These are phyloP conservation scores for Spathaspora hagerdaliae DNA, from an alignment of 805 yeast genomes.

Conservation along the genomic window DNA sequence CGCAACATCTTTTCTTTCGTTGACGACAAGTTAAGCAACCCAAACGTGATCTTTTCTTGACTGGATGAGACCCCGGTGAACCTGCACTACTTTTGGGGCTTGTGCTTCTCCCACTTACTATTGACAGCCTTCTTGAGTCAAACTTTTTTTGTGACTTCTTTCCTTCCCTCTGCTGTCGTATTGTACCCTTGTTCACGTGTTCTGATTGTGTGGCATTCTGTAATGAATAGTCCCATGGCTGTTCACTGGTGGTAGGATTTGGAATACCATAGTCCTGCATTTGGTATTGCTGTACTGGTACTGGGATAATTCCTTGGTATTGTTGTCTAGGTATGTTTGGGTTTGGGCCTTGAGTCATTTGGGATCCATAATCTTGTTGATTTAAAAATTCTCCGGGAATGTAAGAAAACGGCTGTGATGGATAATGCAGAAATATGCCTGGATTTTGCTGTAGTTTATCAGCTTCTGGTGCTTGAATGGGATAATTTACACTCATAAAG, in stretches of 20 bases:
- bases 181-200: neutral
- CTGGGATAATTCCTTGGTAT: slow-evolving; percentile 1
- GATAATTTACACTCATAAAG: neutral
- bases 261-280: neutral
- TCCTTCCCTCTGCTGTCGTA: neutral
- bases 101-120: neutral
- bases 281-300: neutral
- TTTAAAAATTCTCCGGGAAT: slow-evolving; percentile 1
- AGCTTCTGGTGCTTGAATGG: slow-evolving; percentile 1
- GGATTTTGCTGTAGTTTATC: slow-evolving; percentile 3
- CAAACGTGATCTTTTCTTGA: slow-evolving; percentile 53
- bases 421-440: slow-evolving; percentile 2
- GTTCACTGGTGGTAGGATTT: neutral
- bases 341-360: neutral
- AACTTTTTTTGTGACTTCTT: neutral
- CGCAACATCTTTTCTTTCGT: slow-evolving; percentile 77
- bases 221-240: slow-evolving; percentile 1
- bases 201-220: neutral
- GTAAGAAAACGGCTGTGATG: slow-evolving; percentile 3
- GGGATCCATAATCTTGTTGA: slow-evolving; percentile 1
- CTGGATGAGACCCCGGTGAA: slow-evolving; percentile 7
- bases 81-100: neutral
- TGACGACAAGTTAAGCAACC: slow-evolving; percentile 80
- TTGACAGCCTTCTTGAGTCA: neutral
- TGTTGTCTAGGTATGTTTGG: slow-evolving; percentile 1